Evolutionary conservation across 169 alveolate species (phyloP).

Genomic region (Perkinsus chesapeaki): DNA sequence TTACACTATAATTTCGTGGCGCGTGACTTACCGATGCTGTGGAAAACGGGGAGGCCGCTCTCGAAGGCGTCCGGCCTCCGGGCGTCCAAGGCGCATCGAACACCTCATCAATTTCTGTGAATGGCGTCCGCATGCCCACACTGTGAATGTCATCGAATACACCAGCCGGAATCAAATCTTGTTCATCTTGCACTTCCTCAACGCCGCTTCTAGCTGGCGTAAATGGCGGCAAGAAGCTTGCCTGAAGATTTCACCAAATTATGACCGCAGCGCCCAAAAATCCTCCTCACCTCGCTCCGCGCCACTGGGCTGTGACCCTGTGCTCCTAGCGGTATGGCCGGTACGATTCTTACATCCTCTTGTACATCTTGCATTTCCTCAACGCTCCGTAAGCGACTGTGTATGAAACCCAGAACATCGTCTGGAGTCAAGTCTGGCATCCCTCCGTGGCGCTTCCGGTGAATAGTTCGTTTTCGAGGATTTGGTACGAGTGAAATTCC

Average conservation of each 20-base stretch:
- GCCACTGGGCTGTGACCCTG: no score
- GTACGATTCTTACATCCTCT: not conserved
- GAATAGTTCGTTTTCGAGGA: not conserved
- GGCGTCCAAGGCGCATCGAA: not conserved
- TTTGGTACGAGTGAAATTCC: not conserved
- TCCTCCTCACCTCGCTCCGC: no score
- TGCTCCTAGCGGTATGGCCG: no score
- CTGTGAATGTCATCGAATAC: no score
- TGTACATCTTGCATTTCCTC: not conserved
- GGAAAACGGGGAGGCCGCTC: not conserved
- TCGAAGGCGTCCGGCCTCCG: not conserved
- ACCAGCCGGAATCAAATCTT: no score
- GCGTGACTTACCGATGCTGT: not conserved
- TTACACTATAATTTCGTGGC: not conserved
- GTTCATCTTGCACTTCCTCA: no score
- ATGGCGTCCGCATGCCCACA: not conserved
- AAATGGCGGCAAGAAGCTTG: no score
- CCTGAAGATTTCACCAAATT: no score
- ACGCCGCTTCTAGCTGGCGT: no score
- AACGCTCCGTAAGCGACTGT: not conserved
- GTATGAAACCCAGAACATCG: not conserved
- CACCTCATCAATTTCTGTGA: not conserved
- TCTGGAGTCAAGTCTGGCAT: not conserved
- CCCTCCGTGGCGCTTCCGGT: not conserved
- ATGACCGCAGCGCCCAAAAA: no score